Conservation (phyloP, 257 asterid species). For the Scutellaria barbata region DNA sequence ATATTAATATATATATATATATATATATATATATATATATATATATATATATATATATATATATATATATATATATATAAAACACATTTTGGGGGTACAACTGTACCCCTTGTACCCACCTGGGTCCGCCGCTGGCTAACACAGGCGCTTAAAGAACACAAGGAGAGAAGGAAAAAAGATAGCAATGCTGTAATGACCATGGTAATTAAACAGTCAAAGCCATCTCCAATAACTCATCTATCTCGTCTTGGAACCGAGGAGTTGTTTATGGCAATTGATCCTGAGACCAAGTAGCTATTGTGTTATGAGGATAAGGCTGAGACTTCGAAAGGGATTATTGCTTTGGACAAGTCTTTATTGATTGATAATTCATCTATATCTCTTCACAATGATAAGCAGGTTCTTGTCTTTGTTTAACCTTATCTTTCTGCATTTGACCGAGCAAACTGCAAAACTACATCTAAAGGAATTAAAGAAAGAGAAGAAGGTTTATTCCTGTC, state of each 20-base stretch:
- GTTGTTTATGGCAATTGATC: constrained; percentile 87
- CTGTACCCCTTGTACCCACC: no score
- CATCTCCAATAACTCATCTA: constrained; percentile 75
- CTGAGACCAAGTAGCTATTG: constrained; percentile 82
- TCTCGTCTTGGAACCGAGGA: constrained; percentile 98
- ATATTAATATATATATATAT: no score
- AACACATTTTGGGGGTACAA: no score
- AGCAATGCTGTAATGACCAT: constrained; percentile 94
- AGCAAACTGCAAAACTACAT: neutral
- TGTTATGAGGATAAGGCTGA: constrained; percentile 84
- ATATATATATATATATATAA: no score
- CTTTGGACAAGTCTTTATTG: constrained; percentile 75
- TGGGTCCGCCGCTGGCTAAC: no score
- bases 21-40: no score
- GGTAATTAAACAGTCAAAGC: constrained; percentile 82
- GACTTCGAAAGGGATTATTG: constrained; percentile 55
- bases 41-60: no score
- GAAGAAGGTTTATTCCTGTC: neutral
- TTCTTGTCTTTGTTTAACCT: constrained; percentile 39
- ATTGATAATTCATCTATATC: constrained; percentile 64
- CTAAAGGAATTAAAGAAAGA: neutral
- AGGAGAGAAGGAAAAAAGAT: constrained; percentile 85
- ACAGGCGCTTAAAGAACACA: constrained; percentile 78
- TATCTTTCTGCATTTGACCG: constrained; percentile 27
- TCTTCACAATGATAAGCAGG: constrained; percentile 96